Percentiles rank a stretch among this genome's conserved stretches.
Conservation (phyloP, 1,284 basidiomycete species). For the Megacollybia platyphylla region DNA sequence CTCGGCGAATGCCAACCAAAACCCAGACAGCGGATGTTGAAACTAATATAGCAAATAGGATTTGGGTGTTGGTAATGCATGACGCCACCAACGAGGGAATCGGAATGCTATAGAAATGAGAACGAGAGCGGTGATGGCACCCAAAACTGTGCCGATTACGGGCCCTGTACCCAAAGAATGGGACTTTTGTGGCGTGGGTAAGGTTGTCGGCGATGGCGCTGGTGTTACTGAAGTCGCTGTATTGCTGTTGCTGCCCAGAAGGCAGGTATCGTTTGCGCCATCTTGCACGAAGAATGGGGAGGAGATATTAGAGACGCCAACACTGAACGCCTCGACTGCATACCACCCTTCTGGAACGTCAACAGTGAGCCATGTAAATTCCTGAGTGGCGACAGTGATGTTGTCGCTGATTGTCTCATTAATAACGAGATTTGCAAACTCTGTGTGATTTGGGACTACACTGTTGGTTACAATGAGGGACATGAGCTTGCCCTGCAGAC, state of each 20-base stretch:
- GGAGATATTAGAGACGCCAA: not conserved
- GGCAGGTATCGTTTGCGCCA: slow-evolving; percentile 24
- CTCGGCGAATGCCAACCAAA: too few species aligned
- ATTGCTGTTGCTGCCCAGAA: slow-evolving; percentile 8
- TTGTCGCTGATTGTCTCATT: slow-evolving; percentile 1
- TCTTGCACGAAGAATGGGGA: slow-evolving; percentile 23
- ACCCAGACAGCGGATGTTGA: too few species aligned
- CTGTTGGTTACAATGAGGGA: slow-evolving; percentile 3
- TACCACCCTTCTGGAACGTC: slow-evolving; percentile 32
- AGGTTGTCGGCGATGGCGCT: not conserved
- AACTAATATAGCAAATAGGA: not conserved
- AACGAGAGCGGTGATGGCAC: not conserved
- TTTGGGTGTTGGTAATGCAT: slow-evolving; percentile 1
- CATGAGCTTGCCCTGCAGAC: slow-evolving; percentile 1
- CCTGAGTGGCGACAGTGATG: not conserved
- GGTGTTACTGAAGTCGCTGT: not conserved
- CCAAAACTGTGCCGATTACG: slow-evolving; percentile 2
- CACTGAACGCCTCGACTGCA: slow-evolving; percentile 12
- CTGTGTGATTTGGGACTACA: not conserved
- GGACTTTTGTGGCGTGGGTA: not conserved
- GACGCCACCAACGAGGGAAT: slow-evolving; percentile 4
- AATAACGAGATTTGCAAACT: not conserved
- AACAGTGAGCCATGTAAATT: slow-evolving; percentile 21
- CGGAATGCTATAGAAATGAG: slow-evolving; percentile 2
- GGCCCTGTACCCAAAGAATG: not conserved